Percentiles rank a stretch among this genome's conserved stretches.
These are phyloP conservation scores for Scytalidium sp. DNA, from an alignment of 2,329 filamentous ascomycete species.

Conservation along the genomic window DNA sequence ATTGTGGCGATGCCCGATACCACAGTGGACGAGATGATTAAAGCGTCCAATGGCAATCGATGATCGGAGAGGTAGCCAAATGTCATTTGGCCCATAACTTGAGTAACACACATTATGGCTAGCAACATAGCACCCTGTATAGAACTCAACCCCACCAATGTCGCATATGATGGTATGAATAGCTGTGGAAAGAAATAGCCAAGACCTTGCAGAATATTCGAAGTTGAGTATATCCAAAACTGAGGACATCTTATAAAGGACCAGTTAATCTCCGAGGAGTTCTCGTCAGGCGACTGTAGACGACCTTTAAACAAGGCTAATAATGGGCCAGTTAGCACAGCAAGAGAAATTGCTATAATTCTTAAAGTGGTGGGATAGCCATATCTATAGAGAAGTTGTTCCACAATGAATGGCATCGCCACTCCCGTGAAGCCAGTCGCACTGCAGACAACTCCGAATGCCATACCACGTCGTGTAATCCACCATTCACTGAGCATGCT, in stretches of 20 bases:
- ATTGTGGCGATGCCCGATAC: conserved; percentile 41
- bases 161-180: conserved; percentile 39
- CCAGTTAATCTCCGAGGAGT: conserved; percentile 34
- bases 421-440: conserved; percentile 47
- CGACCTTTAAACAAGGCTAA: conserved; percentile 23
- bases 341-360: conserved; percentile 47
- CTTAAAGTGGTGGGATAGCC: conserved; percentile 52
- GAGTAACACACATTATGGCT: conserved; percentile 39
- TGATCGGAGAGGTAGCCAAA: conserved; percentile 39
- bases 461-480: conserved; percentile 53
- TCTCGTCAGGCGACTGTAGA: conserved; percentile 22
- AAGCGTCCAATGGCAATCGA: conserved; percentile 22
- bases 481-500: conserved; percentile 63
- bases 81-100: conserved; percentile 36
- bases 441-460: conserved; percentile 57
- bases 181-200: conserved; percentile 47
- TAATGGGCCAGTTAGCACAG: conserved; percentile 49
- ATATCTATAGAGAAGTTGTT: conserved; percentile 44
- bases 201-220: conserved; percentile 42
- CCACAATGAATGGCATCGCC: conserved; percentile 48
- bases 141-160: conserved; percentile 30
- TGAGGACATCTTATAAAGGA: conserved; percentile 40
- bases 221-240: conserved; percentile 44
- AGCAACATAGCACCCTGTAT: conserved; percentile 37
- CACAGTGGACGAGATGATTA: conserved; percentile 37